phyloP scores from a whole-genome alignment of 2,329 filamentous ascomycete species.

The Daldinia sp. region DNA sequence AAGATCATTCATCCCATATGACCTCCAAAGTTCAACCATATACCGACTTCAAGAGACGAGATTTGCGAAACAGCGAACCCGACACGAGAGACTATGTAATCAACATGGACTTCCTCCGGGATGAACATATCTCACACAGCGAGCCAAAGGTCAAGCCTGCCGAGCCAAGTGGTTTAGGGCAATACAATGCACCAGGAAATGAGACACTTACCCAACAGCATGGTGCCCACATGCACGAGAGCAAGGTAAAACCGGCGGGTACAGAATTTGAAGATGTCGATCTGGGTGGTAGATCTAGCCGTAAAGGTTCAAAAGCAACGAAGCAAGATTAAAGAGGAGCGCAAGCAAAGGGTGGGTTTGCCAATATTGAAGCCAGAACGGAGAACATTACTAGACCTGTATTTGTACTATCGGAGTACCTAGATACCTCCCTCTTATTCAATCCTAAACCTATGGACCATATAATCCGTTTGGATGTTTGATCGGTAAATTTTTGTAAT shows the following conservation, averaged over 20 bases:
- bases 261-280: slow-evolving; percentile 25
- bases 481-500: too few relatives aligned
- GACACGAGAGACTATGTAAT: slow-evolving; percentile 28
- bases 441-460: neutral
- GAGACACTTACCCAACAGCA: slow-evolving; percentile 15
- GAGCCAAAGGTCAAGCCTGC: slow-evolving; percentile 24
- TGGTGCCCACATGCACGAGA: slow-evolving; percentile 19
- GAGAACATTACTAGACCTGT: slow-evolving; percentile 16
- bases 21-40: slow-evolving; percentile 36
- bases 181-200: slow-evolving; percentile 14
- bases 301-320: slow-evolving; percentile 19
- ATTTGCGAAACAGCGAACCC: neutral
- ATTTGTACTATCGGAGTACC: slow-evolving; percentile 15
- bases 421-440: neutral
- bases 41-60: slow-evolving; percentile 22
- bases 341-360: neutral
- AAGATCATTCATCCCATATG: slow-evolving; percentile 36
- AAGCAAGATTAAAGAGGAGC: slow-evolving; percentile 23
- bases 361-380: neutral
- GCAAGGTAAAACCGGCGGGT: slow-evolving; percentile 29
- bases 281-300: slow-evolving; percentile 15
- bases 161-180: slow-evolving; percentile 14
- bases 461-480: too few relatives aligned
- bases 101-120: slow-evolving; percentile 17
- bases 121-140: slow-evolving; percentile 9